Evolutionary conservation across 805 yeast species (phyloP), one percentile per base, ranked within the genome.

Genomic region (Cyberlindnera suaveolens): DNA sequence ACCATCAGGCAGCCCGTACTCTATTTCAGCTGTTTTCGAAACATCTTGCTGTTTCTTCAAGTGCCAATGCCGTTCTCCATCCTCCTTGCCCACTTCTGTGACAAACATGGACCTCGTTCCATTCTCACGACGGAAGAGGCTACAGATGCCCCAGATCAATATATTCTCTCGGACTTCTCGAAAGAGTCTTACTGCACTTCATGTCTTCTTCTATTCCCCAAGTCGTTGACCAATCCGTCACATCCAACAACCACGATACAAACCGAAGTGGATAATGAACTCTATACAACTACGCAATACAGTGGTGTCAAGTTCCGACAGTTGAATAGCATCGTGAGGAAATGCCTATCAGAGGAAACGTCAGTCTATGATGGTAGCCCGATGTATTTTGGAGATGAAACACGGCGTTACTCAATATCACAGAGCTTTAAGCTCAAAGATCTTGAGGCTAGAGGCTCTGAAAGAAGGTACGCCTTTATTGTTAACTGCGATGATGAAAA

Each of bases 81-180:
- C 9, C 68, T 84, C 17, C 58, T 84, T 38, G 82, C 87, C 0
- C 91, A 84, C 57, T 84, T 84, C 60, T 84, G 91, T 60, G 91
- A 84, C 61, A 72, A 78, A 18, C 90, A 84, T 56, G 91, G 91
- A 0, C 90, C 91, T 0, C 67, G 80, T 11, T 73, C 79, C 34
- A 66, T 84, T 2, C 61, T 80, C 56, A 82, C 85, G 49, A 80
- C 89, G 0, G 86, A 80, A 51, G 50, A 58, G 20, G 54, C 61
- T 3, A 42, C 58, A 7, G 47, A 49, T n/a, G 40, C 54, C 6
- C 49, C 64, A 34, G 42, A 49, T 3, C 48, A 49, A 17, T 34
- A 27, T 29, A 36, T 64, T 9, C 58, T 73, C 30, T 67, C 74
- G 39, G 59, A 62, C 29, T 67, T 65, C 56, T 70, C 70, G 33